Conservation (phyloP, 2,329 filamentous ascomycete genomes). For the Aureobasidium sp. region DNA sequence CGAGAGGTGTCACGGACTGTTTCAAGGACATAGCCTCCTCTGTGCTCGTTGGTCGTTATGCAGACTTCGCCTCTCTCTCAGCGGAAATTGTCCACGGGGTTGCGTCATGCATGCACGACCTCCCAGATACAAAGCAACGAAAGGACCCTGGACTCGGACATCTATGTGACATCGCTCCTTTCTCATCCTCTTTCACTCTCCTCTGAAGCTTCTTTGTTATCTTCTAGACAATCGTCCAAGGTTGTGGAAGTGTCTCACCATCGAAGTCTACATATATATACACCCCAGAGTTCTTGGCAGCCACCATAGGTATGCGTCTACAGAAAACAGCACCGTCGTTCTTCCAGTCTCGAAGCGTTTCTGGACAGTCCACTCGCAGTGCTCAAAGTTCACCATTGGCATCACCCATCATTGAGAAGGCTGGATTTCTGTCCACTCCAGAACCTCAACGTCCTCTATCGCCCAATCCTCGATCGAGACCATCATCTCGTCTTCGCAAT, state of each 20-base stretch:
- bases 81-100: neutral
- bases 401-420: neutral
- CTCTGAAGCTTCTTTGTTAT: neutral
- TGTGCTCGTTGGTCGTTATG: slow-evolving; percentile 9
- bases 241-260: neutral
- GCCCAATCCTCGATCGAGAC: neutral
- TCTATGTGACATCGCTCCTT: neutral
- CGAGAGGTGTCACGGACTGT: slow-evolving; percentile 7
- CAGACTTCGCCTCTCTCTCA: slow-evolving; percentile 8
- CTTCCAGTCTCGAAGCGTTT: neutral
- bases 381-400: neutral
- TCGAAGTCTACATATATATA: neutral
- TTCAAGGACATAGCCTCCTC: slow-evolving; percentile 3
- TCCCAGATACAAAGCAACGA: neutral
- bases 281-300: neutral
- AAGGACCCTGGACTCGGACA: neutral
- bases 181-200: neutral
- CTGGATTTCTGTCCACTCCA: neutral
- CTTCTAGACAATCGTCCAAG: neutral
- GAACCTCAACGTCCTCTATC: neutral
- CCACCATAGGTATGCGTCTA: neutral
- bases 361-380: neutral
- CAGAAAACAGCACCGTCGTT: neutral
- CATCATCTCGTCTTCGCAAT: neutral
- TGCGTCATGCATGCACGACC: slow-evolving; percentile 4